Evolutionary conservation across 805 yeast genomes (phyloP).

Genomic region (Zygotorulaspora chibaensis): DNA sequence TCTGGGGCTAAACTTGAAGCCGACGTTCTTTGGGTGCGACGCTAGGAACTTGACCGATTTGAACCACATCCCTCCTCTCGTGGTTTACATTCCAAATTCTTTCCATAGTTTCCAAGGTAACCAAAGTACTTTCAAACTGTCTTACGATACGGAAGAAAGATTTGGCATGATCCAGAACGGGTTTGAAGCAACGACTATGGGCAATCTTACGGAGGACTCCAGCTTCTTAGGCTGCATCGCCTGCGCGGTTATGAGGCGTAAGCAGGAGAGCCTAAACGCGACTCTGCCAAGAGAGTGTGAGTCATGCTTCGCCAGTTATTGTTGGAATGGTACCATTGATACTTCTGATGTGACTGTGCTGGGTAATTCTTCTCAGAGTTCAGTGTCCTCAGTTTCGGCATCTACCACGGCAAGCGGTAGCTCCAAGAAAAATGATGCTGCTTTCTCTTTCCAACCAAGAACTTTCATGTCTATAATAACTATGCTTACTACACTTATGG

Average conservation of each 20-base stretch:
- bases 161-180: constrained; percentile 66
- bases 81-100: constrained; percentile 74
- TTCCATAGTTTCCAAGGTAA: constrained; percentile 65
- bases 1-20: constrained; percentile 58
- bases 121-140: constrained; percentile 65
- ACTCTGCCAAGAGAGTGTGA: constrained; percentile 66
- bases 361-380: constrained; percentile 1
- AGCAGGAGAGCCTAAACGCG: constrained; percentile 62
- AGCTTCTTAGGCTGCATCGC: constrained; percentile 74
- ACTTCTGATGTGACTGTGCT: constrained; percentile 33
- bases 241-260: constrained; percentile 78
- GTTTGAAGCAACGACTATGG: constrained; percentile 62
- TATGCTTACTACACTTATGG: constrained; percentile 4
- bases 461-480: constrained; percentile 3
- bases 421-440: constrained; percentile 6
- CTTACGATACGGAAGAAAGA: constrained; percentile 56
- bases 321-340: constrained; percentile 52
- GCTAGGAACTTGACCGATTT: constrained; percentile 56
- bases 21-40: constrained; percentile 82
- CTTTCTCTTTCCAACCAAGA: not conserved
- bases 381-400: constrained; percentile 13
- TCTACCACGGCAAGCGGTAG: constrained; percentile 2
- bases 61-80: constrained; percentile 59
- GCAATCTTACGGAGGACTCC: constrained; percentile 61
- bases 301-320: constrained; percentile 65